phyloP scores from a whole-genome alignment of 2,329 filamentous ascomycete species.

The Trichoderma brevicompactum region DNA sequence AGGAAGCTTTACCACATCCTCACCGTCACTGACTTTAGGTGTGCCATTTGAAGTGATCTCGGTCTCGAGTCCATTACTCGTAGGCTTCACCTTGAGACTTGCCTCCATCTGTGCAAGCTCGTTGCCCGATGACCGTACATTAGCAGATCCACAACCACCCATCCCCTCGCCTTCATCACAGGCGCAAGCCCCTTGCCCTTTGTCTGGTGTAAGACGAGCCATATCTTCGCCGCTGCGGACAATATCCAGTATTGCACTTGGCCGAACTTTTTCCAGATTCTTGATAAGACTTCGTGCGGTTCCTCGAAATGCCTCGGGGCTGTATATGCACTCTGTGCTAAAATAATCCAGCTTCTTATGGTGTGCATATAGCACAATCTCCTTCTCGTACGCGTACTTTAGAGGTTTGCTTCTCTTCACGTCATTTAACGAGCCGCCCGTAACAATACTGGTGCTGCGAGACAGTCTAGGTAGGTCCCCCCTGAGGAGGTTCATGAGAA shows the following conservation, averaged over 20 bases:
- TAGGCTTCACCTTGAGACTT: slow-evolving; percentile 34
- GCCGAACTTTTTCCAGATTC: slow-evolving; percentile 88
- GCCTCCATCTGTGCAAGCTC: slow-evolving; percentile 86
- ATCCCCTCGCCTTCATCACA: slow-evolving; percentile 46
- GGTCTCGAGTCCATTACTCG: slow-evolving; percentile 38
- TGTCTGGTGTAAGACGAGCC: slow-evolving; percentile 68
- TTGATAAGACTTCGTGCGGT: slow-evolving; percentile 92
- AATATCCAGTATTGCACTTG: slow-evolving; percentile 93
- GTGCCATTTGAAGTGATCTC: slow-evolving; percentile 39
- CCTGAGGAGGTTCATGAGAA: slow-evolving; percentile 93
- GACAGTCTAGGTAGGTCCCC: slow-evolving; percentile 88
- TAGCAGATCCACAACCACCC: slow-evolving; percentile 72
- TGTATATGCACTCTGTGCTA: slow-evolving; percentile 98
- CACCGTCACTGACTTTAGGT: slow-evolving; percentile 34
- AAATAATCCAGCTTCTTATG: slow-evolving; percentile 98
- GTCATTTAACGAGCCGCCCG: slow-evolving; percentile 74
- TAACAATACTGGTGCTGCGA: slow-evolving; percentile 88
- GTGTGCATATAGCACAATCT: slow-evolving; percentile 96
- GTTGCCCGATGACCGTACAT: slow-evolving; percentile 67
- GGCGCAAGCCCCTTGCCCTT: slow-evolving; percentile 42
- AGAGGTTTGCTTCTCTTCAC: slow-evolving; percentile 95
- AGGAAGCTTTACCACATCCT: slow-evolving; percentile 43
- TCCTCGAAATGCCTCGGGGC: slow-evolving; percentile 92
- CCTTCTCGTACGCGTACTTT: slow-evolving; percentile 98
- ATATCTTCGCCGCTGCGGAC: slow-evolving; percentile 96